Evolutionary conservation across 2,329 filamentous ascomycete genomes (phyloP).

Genomic region (Aspergillus fumigatus): DNA sequence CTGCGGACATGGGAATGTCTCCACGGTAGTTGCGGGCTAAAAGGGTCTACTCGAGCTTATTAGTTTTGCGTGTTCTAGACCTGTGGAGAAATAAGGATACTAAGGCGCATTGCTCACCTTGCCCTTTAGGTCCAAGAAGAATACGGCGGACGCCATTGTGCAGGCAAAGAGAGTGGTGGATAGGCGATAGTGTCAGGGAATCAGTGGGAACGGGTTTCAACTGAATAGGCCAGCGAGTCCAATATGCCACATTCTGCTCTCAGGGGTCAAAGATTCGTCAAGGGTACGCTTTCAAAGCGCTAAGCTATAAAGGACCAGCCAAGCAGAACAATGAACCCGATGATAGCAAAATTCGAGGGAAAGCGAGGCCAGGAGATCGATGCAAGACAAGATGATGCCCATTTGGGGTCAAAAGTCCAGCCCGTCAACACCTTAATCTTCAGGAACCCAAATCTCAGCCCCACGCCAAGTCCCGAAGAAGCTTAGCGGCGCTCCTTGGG

Average conservation of each 20-base stretch:
- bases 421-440: background rate
- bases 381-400: background rate
- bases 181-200: conserved; percentile 5
- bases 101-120: conserved; percentile 62
- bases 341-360: background rate
- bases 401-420: background rate
- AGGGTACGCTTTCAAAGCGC: background rate
- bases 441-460: background rate
- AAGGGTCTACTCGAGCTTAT: conserved; percentile 65
- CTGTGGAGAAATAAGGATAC: conserved; percentile 2
- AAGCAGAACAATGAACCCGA: background rate
- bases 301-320: background rate
- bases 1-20: conserved; percentile 98
- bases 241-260: conserved; percentile 16
- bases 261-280: background rate
- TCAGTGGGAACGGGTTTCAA: conserved; percentile 13
- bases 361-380: background rate
- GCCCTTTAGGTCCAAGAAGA: conserved; percentile 99
- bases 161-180: conserved; percentile 13
- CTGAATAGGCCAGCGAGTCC: conserved; percentile 18
- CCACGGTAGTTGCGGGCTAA: conserved; percentile 97
- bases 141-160: conserved; percentile 91
- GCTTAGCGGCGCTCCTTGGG: conserved; percentile 21
- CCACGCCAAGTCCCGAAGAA: conserved; percentile 11
- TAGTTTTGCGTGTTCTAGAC: conserved; percentile 12